Conservation (phyloP, 148 eudicot species). For the Cornus suecica region DNA sequence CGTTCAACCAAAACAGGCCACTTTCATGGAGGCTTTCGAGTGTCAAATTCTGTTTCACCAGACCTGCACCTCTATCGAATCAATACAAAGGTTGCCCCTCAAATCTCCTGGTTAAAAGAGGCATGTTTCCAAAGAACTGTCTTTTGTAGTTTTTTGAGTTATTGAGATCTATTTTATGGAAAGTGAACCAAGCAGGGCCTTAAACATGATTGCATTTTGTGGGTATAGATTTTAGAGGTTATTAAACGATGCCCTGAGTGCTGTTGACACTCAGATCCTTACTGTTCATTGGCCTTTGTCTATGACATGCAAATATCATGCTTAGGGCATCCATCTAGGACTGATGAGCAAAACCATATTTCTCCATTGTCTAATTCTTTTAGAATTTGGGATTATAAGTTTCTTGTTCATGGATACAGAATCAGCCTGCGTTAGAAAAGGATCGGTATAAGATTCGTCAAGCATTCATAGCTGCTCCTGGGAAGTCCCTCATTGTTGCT, state of each 20-base stretch:
- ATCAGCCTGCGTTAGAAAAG: conserved; percentile 98
- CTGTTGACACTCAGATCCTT: neutral
- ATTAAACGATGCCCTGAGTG: neutral
- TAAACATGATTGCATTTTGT: no score
- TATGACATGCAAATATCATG: neutral
- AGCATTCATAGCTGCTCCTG: conserved; percentile 90
- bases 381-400: neutral
- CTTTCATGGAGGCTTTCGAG: no score
- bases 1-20: no score
- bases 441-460: conserved; percentile 96
- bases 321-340: neutral
- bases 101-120: no score
- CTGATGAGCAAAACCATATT: conserved; percentile 4
- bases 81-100: no score
- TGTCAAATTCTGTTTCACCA: no score
- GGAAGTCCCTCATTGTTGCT: conserved; percentile 92
- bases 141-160: no score
- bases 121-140: no score
- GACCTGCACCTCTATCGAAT: no score
- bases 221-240: neutral
- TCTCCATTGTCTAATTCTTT: conserved; percentile 10
- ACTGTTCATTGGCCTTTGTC: neutral
- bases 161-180: no score
- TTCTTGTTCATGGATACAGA: conserved; percentile 45
- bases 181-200: no score